These are phyloP conservation scores for Spencermartinsiella europaea DNA, from an alignment of 805 yeast species.

Conservation along the genomic window DNA sequence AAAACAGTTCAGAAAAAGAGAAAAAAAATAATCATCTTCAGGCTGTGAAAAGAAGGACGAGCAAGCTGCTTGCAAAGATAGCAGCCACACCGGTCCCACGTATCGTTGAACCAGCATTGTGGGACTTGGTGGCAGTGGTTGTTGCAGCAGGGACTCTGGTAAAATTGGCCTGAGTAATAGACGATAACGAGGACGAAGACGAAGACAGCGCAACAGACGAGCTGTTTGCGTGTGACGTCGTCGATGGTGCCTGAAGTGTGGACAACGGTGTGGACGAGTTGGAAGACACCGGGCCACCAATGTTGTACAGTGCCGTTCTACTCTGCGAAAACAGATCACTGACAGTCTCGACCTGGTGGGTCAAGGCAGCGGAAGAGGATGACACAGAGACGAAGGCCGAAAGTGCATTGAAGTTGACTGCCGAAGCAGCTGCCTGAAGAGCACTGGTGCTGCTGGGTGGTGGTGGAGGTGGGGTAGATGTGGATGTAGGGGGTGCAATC, in stretches of 20 bases:
- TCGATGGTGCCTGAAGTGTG: neutral
- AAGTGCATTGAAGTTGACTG: conserved; percentile 3
- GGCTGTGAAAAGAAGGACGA: too few relatives aligned
- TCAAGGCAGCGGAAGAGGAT: neutral
- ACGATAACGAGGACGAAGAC: neutral
- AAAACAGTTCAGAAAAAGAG: too few relatives aligned
- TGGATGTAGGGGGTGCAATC: neutral
- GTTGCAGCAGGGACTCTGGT: conserved; percentile 5
- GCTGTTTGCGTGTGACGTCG: neutral
- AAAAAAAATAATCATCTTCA: too few relatives aligned
- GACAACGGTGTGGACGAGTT: conserved; percentile 7
- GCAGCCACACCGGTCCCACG: too few relatives aligned
- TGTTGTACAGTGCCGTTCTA: conserved; percentile 19
- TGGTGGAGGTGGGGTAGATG: neutral
- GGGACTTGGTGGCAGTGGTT: conserved; percentile 6
- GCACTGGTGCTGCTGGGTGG: neutral
- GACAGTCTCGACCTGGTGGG: conserved; percentile 8
- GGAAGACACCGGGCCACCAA: conserved; percentile 10
- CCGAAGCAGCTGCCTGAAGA: conserved; percentile 7
- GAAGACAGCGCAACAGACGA: conserved; percentile 2
- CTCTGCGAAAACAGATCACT: conserved; percentile 8
- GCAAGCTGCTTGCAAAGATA: too few relatives aligned
- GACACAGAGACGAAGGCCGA: conserved; percentile 2
- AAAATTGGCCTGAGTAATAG: conserved; percentile 3
- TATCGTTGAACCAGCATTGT: conserved; percentile 1